Evolutionary conservation across 176 grass and related monocot species (phyloP).

Genomic region (Triticum timopheevii): DNA sequence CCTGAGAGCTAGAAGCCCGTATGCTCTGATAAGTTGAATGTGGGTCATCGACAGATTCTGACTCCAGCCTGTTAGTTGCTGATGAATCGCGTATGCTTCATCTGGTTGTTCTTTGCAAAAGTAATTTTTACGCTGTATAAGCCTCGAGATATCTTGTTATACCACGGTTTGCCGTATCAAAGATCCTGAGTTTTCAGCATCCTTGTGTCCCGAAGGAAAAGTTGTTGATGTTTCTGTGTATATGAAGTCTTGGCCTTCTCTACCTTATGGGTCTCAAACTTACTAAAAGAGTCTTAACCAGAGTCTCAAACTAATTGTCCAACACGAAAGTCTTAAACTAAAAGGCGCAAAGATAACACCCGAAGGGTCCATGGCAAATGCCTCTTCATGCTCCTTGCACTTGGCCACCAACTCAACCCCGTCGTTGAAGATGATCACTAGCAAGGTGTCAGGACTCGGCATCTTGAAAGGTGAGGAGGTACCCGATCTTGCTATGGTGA

Average conservation of each 20-base stretch:
- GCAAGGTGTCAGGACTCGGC: too few relatives aligned
- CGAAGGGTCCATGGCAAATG: too few relatives aligned
- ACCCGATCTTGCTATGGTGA: too few relatives aligned
- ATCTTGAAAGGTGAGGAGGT: too few relatives aligned
- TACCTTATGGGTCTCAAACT: not conserved
- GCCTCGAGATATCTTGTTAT: not conserved
- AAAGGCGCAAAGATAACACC: too few relatives aligned
- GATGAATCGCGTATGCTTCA: not conserved
- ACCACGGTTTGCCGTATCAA: not conserved
- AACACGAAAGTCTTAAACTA: too few relatives aligned
- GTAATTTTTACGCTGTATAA: not conserved
- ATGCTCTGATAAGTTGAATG: not conserved
- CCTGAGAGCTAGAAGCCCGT: not conserved
- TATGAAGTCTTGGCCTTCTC: not conserved
- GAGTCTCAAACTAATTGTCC: too few relatives aligned
- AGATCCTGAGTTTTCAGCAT: not conserved
- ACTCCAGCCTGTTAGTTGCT: constrained; percentile 1
- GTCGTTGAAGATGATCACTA: too few relatives aligned
- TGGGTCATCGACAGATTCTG: not conserved
- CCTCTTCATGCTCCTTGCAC: too few relatives aligned
- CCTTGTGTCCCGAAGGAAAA: not conserved
- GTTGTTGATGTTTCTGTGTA: not conserved
- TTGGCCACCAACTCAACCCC: too few relatives aligned
- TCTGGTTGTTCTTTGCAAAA: not conserved
- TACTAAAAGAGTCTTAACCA: too few relatives aligned